Evolutionary conservation across 2,329 filamentous ascomycete genomes (phyloP).

Genomic region (Venturia asperata): DNA sequence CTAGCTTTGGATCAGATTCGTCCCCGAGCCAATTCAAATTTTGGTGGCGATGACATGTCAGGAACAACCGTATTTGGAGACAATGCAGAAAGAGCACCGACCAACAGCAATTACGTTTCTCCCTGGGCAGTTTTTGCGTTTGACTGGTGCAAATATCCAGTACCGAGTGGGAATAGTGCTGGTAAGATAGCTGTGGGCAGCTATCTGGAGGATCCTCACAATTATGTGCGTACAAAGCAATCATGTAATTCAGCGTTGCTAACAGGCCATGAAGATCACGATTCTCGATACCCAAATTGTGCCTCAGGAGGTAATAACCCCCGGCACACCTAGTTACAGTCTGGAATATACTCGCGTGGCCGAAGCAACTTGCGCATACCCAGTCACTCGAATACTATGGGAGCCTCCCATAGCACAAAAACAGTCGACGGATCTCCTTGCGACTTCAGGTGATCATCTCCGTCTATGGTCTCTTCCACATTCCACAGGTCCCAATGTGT

Average conservation of each 20-base stretch:
- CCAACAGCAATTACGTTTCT: conserved; percentile 84
- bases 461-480: conserved; percentile 84
- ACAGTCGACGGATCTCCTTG: conserved; percentile 87
- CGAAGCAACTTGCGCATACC: conserved; percentile 95
- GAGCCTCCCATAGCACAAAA: conserved; percentile 93
- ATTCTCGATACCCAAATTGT: conserved; percentile 82
- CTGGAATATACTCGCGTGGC: conserved; percentile 90
- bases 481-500: conserved; percentile 43
- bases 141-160: conserved; percentile 98
- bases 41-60: conserved; percentile 64
- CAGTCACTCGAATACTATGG: conserved; percentile 91
- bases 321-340: conserved; percentile 64
- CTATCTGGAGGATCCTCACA: conserved; percentile 95
- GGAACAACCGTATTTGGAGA: conserved; percentile 55
- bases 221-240: conserved; percentile 61
- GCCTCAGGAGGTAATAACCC: conserved; percentile 59
- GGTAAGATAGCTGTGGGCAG: conserved; percentile 90
- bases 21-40: conserved; percentile 72
- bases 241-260: not conserved
- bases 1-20: conserved; percentile 88
- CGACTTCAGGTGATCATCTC: conserved; percentile 90
- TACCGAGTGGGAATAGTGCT: conserved; percentile 60
- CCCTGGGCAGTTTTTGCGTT: conserved; percentile 95
- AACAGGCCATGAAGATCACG: conserved; percentile 62
- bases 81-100: conserved; percentile 50